These are phyloP conservation scores for Naganishia friedmannii DNA, from an alignment of 768 basidiomycete genomes.

Conservation along the genomic window DNA sequence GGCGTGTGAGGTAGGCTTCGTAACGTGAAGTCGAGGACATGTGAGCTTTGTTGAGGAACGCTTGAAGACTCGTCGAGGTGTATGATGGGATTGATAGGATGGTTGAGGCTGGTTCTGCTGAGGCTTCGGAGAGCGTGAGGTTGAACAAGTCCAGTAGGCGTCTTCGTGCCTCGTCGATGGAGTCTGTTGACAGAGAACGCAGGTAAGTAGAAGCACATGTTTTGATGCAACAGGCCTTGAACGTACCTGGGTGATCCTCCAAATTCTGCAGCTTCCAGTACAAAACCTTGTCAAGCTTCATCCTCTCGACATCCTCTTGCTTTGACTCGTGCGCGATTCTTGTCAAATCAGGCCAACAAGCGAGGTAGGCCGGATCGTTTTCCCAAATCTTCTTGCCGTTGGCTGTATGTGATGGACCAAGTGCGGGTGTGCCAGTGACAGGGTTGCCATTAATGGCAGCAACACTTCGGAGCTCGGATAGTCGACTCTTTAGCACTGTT, in stretches of 20 bases:
- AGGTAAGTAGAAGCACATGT: not conserved
- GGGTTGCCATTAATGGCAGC: constrained; percentile 26
- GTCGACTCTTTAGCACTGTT: not conserved
- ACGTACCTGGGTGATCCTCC: constrained; percentile 43
- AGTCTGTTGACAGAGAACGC: constrained; percentile 29
- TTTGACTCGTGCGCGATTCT: constrained; percentile 33
- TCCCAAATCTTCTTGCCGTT: constrained; percentile 27
- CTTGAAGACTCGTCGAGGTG: constrained; percentile 29
- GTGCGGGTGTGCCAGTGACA: constrained; percentile 11
- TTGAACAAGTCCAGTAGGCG: constrained; percentile 38
- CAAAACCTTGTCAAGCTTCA: constrained; percentile 33
- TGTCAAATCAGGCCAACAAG: constrained; percentile 26
- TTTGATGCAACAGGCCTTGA: too few species aligned
- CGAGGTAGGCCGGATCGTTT: constrained; percentile 17
- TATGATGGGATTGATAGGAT: constrained; percentile 36
- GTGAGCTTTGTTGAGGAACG: constrained; percentile 33
- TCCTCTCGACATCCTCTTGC: constrained; percentile 25
- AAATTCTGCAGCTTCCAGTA: constrained; percentile 45
- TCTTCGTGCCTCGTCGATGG: constrained; percentile 31
- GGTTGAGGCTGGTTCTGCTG: constrained; percentile 27
- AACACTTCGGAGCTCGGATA: constrained; percentile 20
- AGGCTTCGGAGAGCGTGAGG: constrained; percentile 33
- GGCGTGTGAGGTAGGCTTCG: constrained; percentile 38
- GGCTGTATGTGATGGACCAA: constrained; percentile 1
- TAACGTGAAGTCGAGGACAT: constrained; percentile 33